Evolutionary conservation across 139 green algal genomes (phyloP).

Genomic region (Cymbomonas tetramitiformis): DNA sequence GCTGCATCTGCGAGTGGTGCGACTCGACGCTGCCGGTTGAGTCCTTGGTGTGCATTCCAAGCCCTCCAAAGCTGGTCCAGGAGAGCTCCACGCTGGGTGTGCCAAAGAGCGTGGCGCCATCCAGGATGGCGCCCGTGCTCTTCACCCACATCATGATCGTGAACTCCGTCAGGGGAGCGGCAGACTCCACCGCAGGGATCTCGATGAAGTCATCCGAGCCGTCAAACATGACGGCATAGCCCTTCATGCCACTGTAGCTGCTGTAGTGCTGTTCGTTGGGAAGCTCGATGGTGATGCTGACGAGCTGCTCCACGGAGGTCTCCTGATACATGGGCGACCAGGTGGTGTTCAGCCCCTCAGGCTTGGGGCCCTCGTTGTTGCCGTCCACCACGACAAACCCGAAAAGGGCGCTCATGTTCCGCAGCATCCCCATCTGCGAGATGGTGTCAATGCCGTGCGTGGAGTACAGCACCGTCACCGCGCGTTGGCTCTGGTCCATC

Average conservation of each 20-base stretch:
- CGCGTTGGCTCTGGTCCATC: not conserved
- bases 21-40: not conserved
- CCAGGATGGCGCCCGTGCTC: not conserved
- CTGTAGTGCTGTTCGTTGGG: not conserved
- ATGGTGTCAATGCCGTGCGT: not conserved
- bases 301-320: not conserved
- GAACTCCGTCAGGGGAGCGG: not conserved
- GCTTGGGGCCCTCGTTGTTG: too few relatives aligned
- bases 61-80: conserved; percentile 2
- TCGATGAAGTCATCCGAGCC: too few relatives aligned
- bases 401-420: not conserved
- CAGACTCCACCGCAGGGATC: too few relatives aligned
- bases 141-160: not conserved
- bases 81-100: not conserved
- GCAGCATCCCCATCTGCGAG: not conserved
- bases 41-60: too few relatives aligned
- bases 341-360: too few relatives aligned
- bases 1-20: not conserved
- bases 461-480: not conserved
- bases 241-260: not conserved
- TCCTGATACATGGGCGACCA: too few relatives aligned
- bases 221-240: not conserved
- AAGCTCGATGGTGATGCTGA: not conserved
- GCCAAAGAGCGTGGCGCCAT: not conserved
- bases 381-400: not conserved